These are phyloP conservation scores for Trypanosoma avium DNA, from an alignment of 208 protist species.

Conservation along the genomic window DNA sequence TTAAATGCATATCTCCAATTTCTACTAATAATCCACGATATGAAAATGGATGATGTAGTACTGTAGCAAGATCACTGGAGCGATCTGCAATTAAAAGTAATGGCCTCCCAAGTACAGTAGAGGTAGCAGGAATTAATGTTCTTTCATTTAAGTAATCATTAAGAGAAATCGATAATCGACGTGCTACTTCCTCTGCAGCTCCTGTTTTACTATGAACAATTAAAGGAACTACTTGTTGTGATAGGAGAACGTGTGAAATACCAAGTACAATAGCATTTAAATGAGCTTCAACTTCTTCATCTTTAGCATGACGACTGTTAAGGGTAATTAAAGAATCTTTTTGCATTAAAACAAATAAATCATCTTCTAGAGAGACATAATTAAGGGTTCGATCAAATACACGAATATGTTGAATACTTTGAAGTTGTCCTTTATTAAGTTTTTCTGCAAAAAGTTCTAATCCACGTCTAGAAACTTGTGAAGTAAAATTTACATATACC, in stretches of 20 bases:
- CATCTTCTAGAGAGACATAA: conserved; percentile 81
- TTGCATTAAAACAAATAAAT: conserved; percentile 88
- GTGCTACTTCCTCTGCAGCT: conserved; percentile 76
- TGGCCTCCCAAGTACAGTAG: conserved; percentile 65
- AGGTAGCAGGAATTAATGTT: conserved; percentile 51
- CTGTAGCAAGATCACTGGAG: conserved; percentile 71
- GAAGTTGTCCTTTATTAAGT: conserved; percentile 44
- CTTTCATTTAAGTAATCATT: conserved; percentile 76
- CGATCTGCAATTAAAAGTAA: conserved; percentile 86
- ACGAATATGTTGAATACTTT: conserved; percentile 77
- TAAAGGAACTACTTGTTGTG: conserved; percentile 78
- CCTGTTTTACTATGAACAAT: conserved; percentile 80
- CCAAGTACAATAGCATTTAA: conserved; percentile 71
- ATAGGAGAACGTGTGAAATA: conserved; percentile 82
- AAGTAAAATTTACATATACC: conserved; percentile 90
- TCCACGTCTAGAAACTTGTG: conserved; percentile 60
- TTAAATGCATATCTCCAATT: conserved; percentile 75
- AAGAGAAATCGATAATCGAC: conserved; percentile 60
- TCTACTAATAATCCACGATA: conserved; percentile 88
- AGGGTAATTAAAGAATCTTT: conserved; percentile 69
- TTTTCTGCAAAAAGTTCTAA: conserved; percentile 74
- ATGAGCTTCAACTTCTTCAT: conserved; percentile 75
- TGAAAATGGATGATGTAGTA: conserved; percentile 88
- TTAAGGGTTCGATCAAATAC: conserved; percentile 85
- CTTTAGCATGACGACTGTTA: conserved; percentile 54